Conservation (phyloP, 2,329 filamentous ascomycete species). For the Colletotrichum somersetense region DNA sequence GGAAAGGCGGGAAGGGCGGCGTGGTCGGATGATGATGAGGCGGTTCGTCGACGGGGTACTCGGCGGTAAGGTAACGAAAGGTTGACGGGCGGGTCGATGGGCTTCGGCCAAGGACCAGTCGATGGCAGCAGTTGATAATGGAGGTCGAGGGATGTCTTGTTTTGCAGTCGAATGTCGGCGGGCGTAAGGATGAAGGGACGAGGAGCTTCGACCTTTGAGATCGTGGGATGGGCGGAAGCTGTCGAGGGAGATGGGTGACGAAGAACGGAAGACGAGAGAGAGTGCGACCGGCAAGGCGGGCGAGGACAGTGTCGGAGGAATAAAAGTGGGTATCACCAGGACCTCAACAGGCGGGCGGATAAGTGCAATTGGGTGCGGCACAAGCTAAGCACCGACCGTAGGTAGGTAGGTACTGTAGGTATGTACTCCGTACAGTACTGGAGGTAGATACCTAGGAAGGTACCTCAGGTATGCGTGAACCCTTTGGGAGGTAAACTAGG, state of each 20-base stretch:
- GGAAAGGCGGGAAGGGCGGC: background rate
- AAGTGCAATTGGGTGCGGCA: conserved; percentile 28
- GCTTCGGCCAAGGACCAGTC: conserved; percentile 1
- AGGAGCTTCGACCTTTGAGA: conserved; percentile 18
- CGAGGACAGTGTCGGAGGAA: conserved; percentile 42
- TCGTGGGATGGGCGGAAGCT: conserved; percentile 37
- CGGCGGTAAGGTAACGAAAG: conserved; percentile 27
- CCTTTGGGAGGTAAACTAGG: background rate
- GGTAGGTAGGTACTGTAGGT: background rate
- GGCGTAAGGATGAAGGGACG: conserved; percentile 32
- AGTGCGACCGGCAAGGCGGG: conserved; percentile 40
- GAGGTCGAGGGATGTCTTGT: background rate
- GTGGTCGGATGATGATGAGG: conserved; percentile 8
- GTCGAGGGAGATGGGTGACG: conserved; percentile 40
- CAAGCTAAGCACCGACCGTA: conserved; percentile 26
- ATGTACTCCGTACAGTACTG: background rate
- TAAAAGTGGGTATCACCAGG: conserved; percentile 41
- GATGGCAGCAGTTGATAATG: conserved; percentile 7
- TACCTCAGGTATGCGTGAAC: background rate
- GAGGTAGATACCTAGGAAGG: no score
- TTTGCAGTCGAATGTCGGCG: conserved; percentile 15
- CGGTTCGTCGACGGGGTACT: conserved; percentile 25
- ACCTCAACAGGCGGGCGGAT: conserved; percentile 38
- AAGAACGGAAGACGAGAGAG: conserved; percentile 39
- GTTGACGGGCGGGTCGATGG: conserved; percentile 7